A percentile compares a stretch with the other conserved stretches of the same genome.
phyloP scores from a whole-genome alignment of 2,329 filamentous ascomycete genomes.

The Coniochaeta sp. region DNA sequence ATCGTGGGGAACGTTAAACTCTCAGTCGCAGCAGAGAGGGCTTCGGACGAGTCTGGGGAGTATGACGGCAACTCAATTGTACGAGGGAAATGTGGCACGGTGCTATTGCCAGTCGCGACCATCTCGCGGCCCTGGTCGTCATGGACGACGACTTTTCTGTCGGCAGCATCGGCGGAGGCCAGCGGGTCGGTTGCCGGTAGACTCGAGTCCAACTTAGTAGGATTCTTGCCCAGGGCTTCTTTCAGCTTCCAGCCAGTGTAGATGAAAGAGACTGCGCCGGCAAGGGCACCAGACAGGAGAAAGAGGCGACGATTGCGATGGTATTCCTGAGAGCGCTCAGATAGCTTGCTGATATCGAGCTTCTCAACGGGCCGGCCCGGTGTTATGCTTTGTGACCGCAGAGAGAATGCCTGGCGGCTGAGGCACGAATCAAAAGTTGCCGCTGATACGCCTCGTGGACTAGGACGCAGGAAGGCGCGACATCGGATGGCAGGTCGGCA shows the following conservation, averaged over 20 bases:
- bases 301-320: slow-evolving; percentile 43
- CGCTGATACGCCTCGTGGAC: slow-evolving; percentile 4
- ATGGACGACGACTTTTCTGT: slow-evolving; percentile 53
- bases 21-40: slow-evolving; percentile 19
- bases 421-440: slow-evolving; percentile 2
- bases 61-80: slow-evolving; percentile 54
- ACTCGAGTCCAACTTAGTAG: slow-evolving; percentile 32
- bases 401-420: slow-evolving; percentile 26
- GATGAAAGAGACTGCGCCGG: slow-evolving; percentile 40
- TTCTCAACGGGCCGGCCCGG: slow-evolving; percentile 31
- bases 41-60: slow-evolving; percentile 14
- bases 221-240: slow-evolving; percentile 21
- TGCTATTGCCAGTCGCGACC: slow-evolving; percentile 72
- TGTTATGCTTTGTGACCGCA: slow-evolving; percentile 11
- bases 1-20: slow-evolving; percentile 25
- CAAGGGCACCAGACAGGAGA: slow-evolving; percentile 40
- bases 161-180: slow-evolving; percentile 38
- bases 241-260: slow-evolving; percentile 47
- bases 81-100: slow-evolving; percentile 72
- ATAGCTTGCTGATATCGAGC: slow-evolving; percentile 41
- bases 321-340: slow-evolving; percentile 38
- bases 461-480: slow-evolving; percentile 9
- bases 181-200: slow-evolving; percentile 35
- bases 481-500: slow-evolving; percentile 17
- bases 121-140: slow-evolving; percentile 65